Conservation (phyloP, 2,329 filamentous ascomycete genomes). For the Ophiostoma piceae region DNA sequence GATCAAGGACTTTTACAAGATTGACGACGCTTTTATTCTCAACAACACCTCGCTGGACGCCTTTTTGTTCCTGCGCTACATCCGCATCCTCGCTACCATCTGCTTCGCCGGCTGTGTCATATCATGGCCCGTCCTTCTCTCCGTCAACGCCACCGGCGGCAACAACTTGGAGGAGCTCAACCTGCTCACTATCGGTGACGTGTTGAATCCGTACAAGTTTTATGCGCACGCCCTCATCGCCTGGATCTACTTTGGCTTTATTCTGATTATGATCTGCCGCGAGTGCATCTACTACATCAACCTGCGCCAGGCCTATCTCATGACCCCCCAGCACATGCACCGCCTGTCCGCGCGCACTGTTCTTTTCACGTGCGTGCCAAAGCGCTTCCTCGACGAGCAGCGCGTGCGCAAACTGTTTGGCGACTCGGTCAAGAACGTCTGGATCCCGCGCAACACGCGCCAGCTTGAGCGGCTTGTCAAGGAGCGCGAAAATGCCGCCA, state of each 20-base stretch:
- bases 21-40: conserved; percentile 70
- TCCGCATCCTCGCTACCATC: conserved; percentile 70
- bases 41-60: conserved; percentile 85
- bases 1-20: conserved; percentile 57
- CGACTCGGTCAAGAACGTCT: conserved; percentile 71
- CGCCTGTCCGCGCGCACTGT: conserved; percentile 87
- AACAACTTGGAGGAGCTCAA: conserved; percentile 60
- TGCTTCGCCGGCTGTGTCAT: conserved; percentile 75
- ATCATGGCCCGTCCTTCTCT: conserved; percentile 79
- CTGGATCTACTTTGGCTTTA: conserved; percentile 79
- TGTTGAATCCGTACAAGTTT: conserved; percentile 57
- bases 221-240: conserved; percentile 78
- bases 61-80: conserved; percentile 80
- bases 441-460: conserved; percentile 71
- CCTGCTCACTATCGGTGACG: conserved; percentile 51
- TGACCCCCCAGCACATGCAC: conserved; percentile 74
- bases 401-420: conserved; percentile 75
- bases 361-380: conserved; percentile 82
- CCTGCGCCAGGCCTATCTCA: conserved; percentile 85
- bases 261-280: conserved; percentile 83
- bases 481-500: conserved; percentile 67
- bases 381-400: conserved; percentile 66
- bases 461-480: conserved; percentile 72
- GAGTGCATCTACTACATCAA: conserved; percentile 94
- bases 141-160: conserved; percentile 78